phyloP scores from a whole-genome alignment of 352 stramenopile species.

The Globisporangium carolinianum region DNA sequence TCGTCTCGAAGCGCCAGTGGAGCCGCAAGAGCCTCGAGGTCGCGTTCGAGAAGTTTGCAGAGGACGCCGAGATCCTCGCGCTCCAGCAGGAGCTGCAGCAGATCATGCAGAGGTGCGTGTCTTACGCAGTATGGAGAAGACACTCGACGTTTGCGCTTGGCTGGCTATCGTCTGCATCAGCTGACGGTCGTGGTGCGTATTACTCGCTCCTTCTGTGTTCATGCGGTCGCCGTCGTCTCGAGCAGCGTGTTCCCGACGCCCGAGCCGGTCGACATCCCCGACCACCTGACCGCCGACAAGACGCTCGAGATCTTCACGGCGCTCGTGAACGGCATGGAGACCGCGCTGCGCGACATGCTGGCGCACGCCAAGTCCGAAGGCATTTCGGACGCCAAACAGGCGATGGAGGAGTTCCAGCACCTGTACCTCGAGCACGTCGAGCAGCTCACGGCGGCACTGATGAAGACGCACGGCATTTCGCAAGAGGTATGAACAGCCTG shows the following conservation, averaged over 20 bases:
- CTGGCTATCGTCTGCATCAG: not conserved
- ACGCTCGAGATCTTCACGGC: constrained; percentile 55
- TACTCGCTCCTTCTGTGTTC: not conserved
- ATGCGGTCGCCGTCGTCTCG: not conserved
- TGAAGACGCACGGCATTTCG: constrained; percentile 58
- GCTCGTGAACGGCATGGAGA: constrained; percentile 70
- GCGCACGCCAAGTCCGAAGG: constrained; percentile 55
- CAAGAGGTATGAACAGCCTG: constrained; percentile 30
- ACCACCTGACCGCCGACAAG: constrained; percentile 61
- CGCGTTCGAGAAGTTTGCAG: constrained; percentile 50
- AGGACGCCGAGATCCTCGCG: constrained; percentile 53
- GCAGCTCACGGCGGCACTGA: constrained; percentile 54
- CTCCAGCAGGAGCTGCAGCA: constrained; percentile 63
- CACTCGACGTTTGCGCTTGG: too few species aligned
- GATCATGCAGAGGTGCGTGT: constrained; percentile 57
- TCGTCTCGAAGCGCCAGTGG: constrained; percentile 60
- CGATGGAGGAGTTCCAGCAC: constrained; percentile 75
- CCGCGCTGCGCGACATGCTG: constrained; percentile 75
- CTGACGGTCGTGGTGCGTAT: not conserved
- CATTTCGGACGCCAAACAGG: constrained; percentile 58
- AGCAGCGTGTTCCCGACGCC: constrained; percentile 55
- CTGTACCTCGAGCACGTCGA: constrained; percentile 71
- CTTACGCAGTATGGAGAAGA: too few species aligned
- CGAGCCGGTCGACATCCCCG: constrained; percentile 48
- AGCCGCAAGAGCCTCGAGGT: constrained; percentile 48